Evolutionary conservation across 495 filamentous ascomycete genomes (phyloP).

Genomic region (Massariosphaeria phaeospora): DNA sequence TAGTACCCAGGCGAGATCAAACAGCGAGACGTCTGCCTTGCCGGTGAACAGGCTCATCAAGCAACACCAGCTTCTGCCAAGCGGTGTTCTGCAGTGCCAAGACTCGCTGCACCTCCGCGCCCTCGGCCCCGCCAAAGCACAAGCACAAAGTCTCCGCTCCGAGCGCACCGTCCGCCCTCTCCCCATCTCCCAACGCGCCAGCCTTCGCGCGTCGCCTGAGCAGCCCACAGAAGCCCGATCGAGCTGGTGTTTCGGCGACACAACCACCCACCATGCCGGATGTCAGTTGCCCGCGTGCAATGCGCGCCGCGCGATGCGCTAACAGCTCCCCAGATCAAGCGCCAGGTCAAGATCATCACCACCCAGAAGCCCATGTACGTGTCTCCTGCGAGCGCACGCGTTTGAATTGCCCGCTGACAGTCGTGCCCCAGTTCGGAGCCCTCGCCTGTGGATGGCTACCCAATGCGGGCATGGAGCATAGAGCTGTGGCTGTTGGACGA

Average conservation of each 20-base stretch:
- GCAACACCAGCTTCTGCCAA: too few relatives aligned
- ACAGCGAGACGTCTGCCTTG: too few relatives aligned
- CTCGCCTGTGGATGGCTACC: constrained; percentile 77
- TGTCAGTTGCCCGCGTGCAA: constrained; percentile 27
- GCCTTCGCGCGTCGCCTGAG: background rate
- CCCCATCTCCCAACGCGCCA: constrained; percentile 9
- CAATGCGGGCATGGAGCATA: constrained; percentile 71
- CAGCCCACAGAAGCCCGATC: background rate
- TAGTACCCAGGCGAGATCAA: too few relatives aligned
- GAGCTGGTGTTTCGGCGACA: background rate
- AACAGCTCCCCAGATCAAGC: constrained; percentile 59
- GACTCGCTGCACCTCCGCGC: too few relatives aligned
- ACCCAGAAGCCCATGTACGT: constrained; percentile 84
- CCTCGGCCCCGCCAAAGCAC: too few relatives aligned
- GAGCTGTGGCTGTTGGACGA: constrained; percentile 58
- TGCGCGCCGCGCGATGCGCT: background rate
- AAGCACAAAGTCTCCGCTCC: background rate
- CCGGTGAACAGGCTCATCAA: too few relatives aligned
- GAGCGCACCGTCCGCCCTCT: background rate
- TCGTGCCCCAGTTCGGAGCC: constrained; percentile 54
- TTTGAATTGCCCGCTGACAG: constrained; percentile 17
- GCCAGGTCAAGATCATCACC: constrained; percentile 85
- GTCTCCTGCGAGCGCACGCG: constrained; percentile 1
- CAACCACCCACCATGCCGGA: constrained; percentile 35
- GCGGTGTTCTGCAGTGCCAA: too few relatives aligned